phyloP scores from a whole-genome alignment of 768 basidiomycete genomes.

The Amanita inopinata region DNA sequence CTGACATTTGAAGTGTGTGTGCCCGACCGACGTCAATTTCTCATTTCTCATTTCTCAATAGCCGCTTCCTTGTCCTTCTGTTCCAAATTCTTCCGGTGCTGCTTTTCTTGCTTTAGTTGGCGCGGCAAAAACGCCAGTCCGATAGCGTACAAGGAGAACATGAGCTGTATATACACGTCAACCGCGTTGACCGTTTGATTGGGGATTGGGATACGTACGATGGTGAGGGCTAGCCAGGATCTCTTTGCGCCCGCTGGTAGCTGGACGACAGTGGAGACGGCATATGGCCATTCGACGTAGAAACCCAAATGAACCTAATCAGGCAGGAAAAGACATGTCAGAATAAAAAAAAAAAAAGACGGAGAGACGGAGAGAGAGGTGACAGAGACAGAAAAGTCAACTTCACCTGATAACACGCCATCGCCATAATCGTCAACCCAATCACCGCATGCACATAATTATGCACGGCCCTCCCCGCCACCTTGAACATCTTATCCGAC shows the following conservation, averaged over 20 bases:
- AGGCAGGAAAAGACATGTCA: too few species aligned
- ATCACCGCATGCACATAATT: conserved; percentile 47
- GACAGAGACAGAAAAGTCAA: not conserved
- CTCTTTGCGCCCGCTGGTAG: conserved; percentile 30
- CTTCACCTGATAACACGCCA: conserved; percentile 42
- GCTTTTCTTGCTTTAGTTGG: conserved; percentile 32
- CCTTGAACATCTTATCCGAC: too few species aligned
- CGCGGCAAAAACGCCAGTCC: conserved; percentile 36
- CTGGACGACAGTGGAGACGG: conserved; percentile 23
- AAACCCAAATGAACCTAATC: conserved; percentile 39
- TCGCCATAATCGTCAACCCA: conserved; percentile 42
- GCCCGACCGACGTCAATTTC: too few species aligned
- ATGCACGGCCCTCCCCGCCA: conserved; percentile 41
- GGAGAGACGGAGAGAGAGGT: conserved; percentile 7
- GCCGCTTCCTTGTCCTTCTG: too few species aligned
- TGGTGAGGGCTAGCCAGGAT: conserved; percentile 37
- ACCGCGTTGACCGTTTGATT: conserved; percentile 4
- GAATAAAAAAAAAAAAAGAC: not conserved
- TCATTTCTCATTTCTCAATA: too few species aligned
- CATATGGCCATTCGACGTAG: conserved; percentile 32
- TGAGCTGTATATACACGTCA: too few species aligned
- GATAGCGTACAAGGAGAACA: conserved; percentile 34
- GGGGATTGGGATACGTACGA: conserved; percentile 20
- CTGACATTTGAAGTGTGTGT: too few species aligned
- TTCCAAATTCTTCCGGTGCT: conserved; percentile 13